These are phyloP conservation scores for Liriodendron chinense DNA, from an alignment of 164 flowering plant genomes.

Conservation along the genomic window DNA sequence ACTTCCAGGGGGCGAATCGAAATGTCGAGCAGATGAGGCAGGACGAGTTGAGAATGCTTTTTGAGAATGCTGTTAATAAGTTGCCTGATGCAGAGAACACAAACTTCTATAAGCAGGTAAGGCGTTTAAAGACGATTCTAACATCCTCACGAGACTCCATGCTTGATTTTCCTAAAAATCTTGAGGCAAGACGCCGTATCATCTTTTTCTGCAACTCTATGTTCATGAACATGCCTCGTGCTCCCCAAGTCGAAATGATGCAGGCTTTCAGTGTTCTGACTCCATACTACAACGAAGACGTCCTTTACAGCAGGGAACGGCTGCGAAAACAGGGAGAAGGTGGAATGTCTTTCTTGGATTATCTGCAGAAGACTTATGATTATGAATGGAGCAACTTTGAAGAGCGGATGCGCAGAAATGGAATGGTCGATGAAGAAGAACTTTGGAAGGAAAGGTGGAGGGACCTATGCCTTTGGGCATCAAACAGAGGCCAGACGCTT, in stretches of 20 bases:
- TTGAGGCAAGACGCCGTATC: constrained; percentile 80
- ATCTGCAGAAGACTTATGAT: constrained; percentile 80
- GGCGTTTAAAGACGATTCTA: constrained; percentile 70
- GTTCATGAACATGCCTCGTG: constrained; percentile 95
- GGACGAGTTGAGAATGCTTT: constrained; percentile 68
- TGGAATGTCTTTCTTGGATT: constrained; percentile 83
- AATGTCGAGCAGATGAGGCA: constrained; percentile 37
- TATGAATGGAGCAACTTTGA: constrained; percentile 88
- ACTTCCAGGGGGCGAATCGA: constrained; percentile 56
- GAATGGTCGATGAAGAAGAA: constrained; percentile 68
- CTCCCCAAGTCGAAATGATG: constrained; percentile 78
- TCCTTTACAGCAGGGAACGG: constrained; percentile 44
- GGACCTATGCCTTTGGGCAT: constrained; percentile 92
- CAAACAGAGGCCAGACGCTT: constrained; percentile 92
- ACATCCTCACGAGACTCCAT: constrained; percentile 75
- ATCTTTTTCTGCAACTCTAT: constrained; percentile 91
- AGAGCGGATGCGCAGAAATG: constrained; percentile 78
- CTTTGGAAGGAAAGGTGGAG: constrained; percentile 54
- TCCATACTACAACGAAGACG: constrained; percentile 92
- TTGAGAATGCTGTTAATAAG: constrained; percentile 69
- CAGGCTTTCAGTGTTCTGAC: constrained; percentile 88
- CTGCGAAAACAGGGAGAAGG: constrained; percentile 78
- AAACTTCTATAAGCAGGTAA: constrained; percentile 55
- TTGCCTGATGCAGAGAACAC: constrained; percentile 51
- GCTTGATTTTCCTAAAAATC: constrained; percentile 74